Base-by-base conservation (phyloP, 129 eudicot species). In the Helianthus tuberosus region DNA sequence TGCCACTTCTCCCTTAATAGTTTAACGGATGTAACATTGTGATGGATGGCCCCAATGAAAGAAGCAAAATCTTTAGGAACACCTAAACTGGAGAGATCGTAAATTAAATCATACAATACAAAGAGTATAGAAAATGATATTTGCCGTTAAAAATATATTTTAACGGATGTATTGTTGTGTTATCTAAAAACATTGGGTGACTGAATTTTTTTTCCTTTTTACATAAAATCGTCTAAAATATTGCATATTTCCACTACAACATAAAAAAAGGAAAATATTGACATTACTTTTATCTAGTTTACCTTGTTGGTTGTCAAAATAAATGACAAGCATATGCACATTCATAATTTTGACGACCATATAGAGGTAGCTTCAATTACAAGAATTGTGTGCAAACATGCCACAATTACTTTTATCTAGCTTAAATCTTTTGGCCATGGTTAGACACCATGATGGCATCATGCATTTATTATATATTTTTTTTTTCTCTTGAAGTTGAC, bases 381-480 rank as follows among this genome's bases (percentile, higher is more conserved):
- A 55, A 55, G 35, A 8, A 20, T 6, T 55, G 61, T 17, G 35
- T 17, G 61, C 35, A 55, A 55, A 17, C 61, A 55, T 55, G 61
- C 61, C 17, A 32, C 36, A 32, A 32, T 32, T 32, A 32, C 36
- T 32, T 32, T 32, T 32, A 32, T 32, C 36, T 32, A 32, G 36
- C 36, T 32, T 32, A 32, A 1, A 32, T 32, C 4, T 32, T 55
- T 52, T 55, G 61, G 61, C 61, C 11, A 20, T 55, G 61, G 46
- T 16, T 55, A 55, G 61, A 55, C 61, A 55, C 61, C 32, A 55
- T 55, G 61, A 55, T 55, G 13, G 61, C 29, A 55, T 20, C 13
- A 55, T 55, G 11, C 61, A 9, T 55, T 55, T 55, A 55, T 55
- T 8, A 8, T 55, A 52, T 8, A 52, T 15, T 20, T 55, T 55